Evolutionary conservation across 2,329 filamentous ascomycete species (phyloP).

Genomic region (Cladosporium sp.): DNA sequence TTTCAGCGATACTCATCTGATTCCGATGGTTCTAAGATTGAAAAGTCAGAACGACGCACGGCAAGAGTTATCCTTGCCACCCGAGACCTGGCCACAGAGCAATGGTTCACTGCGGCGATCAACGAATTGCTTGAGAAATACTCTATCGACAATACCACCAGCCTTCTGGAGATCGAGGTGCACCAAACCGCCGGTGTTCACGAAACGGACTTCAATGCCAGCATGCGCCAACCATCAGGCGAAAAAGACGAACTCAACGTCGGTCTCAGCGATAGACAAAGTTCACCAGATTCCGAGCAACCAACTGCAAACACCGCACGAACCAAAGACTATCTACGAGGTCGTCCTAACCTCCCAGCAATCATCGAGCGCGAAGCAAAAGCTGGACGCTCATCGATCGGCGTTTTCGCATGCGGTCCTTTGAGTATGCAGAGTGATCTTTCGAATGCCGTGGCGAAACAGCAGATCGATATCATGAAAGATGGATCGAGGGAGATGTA

Average conservation of each 20-base stretch:
- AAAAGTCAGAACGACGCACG: conserved; percentile 17
- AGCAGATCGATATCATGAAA: conserved; percentile 36
- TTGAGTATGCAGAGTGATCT: conserved; percentile 45
- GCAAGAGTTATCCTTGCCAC: conserved; percentile 33
- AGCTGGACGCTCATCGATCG: not conserved
- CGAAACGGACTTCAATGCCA: not conserved
- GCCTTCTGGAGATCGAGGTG: conserved; percentile 17
- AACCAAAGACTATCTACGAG: conserved; percentile 1
- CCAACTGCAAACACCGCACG: not conserved
- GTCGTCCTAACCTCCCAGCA: conserved; percentile 33
- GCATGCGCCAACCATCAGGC: not conserved
- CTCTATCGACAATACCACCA: conserved; percentile 11
- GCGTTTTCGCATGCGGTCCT: conserved; percentile 43
- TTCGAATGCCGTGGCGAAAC: conserved; percentile 42
- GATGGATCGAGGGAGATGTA: conserved; percentile 34
- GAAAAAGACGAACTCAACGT: not conserved
- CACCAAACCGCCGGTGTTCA: conserved; percentile 16
- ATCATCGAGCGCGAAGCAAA: conserved; percentile 17
- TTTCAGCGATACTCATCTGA: not conserved
- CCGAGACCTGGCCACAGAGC: conserved; percentile 30
- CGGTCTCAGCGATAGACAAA: not conserved
- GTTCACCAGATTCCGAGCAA: not conserved
- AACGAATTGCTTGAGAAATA: conserved; percentile 25
- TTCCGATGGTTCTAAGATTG: not conserved
- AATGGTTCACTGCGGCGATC: conserved; percentile 35